phyloP scores from a whole-genome alignment of 768 basidiomycete species.

The Phanerochaete carnosa region DNA sequence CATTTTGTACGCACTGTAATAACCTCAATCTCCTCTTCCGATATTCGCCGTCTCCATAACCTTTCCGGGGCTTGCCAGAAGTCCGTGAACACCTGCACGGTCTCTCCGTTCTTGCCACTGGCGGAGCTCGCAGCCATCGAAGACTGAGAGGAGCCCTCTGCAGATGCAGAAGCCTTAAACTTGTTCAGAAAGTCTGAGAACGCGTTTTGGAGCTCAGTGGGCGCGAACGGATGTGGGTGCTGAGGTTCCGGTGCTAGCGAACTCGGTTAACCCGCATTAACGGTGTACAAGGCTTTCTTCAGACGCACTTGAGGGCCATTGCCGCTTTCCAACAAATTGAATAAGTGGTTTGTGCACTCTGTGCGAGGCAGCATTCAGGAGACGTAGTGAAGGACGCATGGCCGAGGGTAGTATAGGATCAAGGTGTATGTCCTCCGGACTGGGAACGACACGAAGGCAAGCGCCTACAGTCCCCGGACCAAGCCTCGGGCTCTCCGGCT shows the following conservation, averaged over 20 bases:
- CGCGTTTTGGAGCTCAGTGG: constrained; percentile 24
- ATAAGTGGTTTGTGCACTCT: constrained; percentile 24
- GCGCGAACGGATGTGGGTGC: constrained; percentile 27
- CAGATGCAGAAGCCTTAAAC: constrained; percentile 18
- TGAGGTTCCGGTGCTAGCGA: constrained; percentile 23
- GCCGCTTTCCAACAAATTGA: constrained; percentile 25
- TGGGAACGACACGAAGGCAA: too few species aligned
- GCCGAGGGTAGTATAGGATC: constrained; percentile 8
- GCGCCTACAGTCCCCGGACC: too few species aligned
- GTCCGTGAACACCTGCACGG: constrained; percentile 19
- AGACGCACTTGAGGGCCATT: constrained; percentile 22
- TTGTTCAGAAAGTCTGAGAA: constrained; percentile 26
- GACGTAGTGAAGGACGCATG: constrained; percentile 24
- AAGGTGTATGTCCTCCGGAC: constrained; percentile 3
- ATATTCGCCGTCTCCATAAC: constrained; percentile 20
- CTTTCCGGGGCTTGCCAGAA: constrained; percentile 29
- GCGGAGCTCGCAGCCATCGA: constrained; percentile 1
- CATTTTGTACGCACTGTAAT: constrained; percentile 18
- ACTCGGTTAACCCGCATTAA: not conserved
- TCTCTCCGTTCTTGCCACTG: constrained; percentile 8
- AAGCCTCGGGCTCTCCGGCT: too few species aligned
- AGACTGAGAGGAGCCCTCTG: not conserved
- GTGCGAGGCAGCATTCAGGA: constrained; percentile 15
- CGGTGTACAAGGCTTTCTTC: not conserved
- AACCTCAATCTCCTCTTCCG: constrained; percentile 27